Conservation (phyloP, 2,329 filamentous ascomycete genomes). For the Penicillium frequentans region DNA sequence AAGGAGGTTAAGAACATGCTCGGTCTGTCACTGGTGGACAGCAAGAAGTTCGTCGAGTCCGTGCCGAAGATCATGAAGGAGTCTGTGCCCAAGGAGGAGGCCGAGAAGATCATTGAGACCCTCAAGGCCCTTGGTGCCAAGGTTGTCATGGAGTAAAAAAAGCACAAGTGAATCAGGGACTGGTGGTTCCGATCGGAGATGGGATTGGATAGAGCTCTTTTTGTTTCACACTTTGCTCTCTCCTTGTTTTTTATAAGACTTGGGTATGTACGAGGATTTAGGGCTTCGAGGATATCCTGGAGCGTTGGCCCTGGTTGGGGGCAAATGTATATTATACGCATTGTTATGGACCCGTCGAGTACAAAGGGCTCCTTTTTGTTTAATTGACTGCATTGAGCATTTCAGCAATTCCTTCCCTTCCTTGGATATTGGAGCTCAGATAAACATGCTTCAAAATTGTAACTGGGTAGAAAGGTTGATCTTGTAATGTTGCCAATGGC, state of each 20-base stretch:
- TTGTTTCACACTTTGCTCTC: slow-evolving; percentile 5
- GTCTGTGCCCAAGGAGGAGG: slow-evolving; percentile 96
- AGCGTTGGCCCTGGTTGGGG: slow-evolving; percentile 27
- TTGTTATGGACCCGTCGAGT: slow-evolving; percentile 24
- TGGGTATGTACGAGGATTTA: slow-evolving; percentile 9
- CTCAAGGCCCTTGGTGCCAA: slow-evolving; percentile 92
- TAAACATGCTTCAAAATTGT: neutral
- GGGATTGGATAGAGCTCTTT: slow-evolving; percentile 8
- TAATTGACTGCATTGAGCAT: slow-evolving; percentile 29
- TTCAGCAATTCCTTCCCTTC: neutral
- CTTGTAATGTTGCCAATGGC: neutral
- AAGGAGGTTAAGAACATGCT: slow-evolving; percentile 99
- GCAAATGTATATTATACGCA: slow-evolving; percentile 41
- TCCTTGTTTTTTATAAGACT: slow-evolving; percentile 16
- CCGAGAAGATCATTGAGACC: slow-evolving; percentile 94
- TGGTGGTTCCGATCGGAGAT: neutral
- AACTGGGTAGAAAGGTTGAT: neutral
- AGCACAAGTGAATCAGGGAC: slow-evolving; percentile 7
- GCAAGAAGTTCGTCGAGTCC: slow-evolving; percentile 99
- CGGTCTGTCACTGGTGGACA: slow-evolving; percentile 93
- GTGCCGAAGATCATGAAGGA: slow-evolving; percentile 99
- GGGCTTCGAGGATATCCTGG: slow-evolving; percentile 10
- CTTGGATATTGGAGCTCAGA: neutral
- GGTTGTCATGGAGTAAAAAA: slow-evolving; percentile 80
- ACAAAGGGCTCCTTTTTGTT: slow-evolving; percentile 25